A percentile compares a stretch with the other conserved stretches of the same genome.
phyloP scores from a whole-genome alignment of 768 basidiomycete species.

The Suillus hirtellus region DNA sequence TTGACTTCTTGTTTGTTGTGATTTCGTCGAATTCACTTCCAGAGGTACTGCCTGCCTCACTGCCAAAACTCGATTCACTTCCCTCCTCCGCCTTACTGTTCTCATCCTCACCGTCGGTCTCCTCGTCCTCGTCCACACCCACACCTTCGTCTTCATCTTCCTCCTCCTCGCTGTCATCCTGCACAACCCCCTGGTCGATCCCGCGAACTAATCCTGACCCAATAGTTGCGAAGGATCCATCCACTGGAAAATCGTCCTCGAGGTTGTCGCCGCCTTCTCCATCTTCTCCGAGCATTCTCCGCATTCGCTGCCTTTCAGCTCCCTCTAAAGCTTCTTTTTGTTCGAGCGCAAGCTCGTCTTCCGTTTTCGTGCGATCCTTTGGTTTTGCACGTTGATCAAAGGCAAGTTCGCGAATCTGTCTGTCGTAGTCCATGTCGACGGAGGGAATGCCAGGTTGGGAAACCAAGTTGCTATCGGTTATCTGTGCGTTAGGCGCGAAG shows the following conservation, averaged over 20 bases:
- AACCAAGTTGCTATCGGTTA: slow-evolving; percentile 39
- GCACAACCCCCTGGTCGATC: slow-evolving; percentile 28
- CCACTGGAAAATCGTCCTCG: slow-evolving; percentile 79
- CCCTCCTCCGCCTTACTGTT: slow-evolving; percentile 41
- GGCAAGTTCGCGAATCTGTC: slow-evolving; percentile 86
- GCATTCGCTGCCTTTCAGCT: slow-evolving; percentile 74
- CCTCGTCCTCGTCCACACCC: slow-evolving; percentile 33
- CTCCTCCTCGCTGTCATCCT: slow-evolving; percentile 32
- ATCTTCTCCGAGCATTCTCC: slow-evolving; percentile 85
- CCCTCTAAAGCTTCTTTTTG: slow-evolving; percentile 85
- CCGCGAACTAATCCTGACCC: slow-evolving; percentile 29
- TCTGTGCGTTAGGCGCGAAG: slow-evolving; percentile 52
- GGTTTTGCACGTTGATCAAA: slow-evolving; percentile 94
- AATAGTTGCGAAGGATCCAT: slow-evolving; percentile 35
- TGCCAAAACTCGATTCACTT: slow-evolving; percentile 20
- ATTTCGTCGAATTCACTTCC: slow-evolving; percentile 47
- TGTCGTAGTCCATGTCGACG: slow-evolving; percentile 73
- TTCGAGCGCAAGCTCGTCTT: slow-evolving; percentile 89
- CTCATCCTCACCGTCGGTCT: slow-evolving; percentile 34
- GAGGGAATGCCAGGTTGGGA: slow-evolving; percentile 16
- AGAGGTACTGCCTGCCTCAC: slow-evolving; percentile 34
- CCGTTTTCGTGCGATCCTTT: slow-evolving; percentile 94
- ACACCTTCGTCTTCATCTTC: slow-evolving; percentile 25
- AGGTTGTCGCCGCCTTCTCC: slow-evolving; percentile 54
- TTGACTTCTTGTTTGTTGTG: slow-evolving; percentile 33